phyloP scores from a whole-genome alignment of 1,284 basidiomycete genomes.

The Sanguinoderma infundibulare region DNA sequence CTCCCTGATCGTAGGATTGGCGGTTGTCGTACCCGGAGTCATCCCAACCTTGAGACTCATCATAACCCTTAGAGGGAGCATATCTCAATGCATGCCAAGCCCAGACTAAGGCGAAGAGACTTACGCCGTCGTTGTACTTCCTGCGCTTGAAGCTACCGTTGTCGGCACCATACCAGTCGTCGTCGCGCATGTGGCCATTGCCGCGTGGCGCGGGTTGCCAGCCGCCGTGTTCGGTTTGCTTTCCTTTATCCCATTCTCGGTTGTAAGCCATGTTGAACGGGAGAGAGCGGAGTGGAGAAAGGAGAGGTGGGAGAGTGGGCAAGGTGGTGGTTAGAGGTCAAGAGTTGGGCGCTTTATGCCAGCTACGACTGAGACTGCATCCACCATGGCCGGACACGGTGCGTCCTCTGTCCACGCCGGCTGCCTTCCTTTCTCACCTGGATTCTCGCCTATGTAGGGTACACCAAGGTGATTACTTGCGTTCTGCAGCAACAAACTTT shows the following conservation, averaged over 20 bases:
- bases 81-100: neutral
- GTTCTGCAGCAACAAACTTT: neutral
- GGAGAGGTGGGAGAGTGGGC: conserved; percentile 2
- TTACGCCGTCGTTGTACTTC: conserved; percentile 75
- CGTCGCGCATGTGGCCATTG: conserved; percentile 60
- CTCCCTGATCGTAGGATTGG: conserved; percentile 36
- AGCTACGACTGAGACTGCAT: conserved; percentile 19
- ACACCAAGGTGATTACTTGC: conserved; percentile 24
- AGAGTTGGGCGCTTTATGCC: conserved; percentile 16
- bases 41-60: conserved; percentile 45
- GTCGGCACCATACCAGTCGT: conserved; percentile 70
- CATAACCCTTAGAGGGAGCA: conserved; percentile 48
- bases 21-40: conserved; percentile 43
- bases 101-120: conserved; percentile 24
- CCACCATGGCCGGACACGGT: conserved; percentile 54
- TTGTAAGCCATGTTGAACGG: conserved; percentile 64
- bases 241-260: conserved; percentile 83
- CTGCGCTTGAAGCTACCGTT: conserved; percentile 75
- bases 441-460: conserved; percentile 12
- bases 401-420: conserved; percentile 1
- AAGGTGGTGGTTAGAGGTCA: conserved; percentile 25
- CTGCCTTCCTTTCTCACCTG: conserved; percentile 1
- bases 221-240: conserved; percentile 44
- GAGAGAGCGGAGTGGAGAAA: neutral
- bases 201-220: conserved; percentile 48